Conservation (phyloP, 2,329 filamentous ascomycete genomes). For the Xylariaceae sp. region DNA sequence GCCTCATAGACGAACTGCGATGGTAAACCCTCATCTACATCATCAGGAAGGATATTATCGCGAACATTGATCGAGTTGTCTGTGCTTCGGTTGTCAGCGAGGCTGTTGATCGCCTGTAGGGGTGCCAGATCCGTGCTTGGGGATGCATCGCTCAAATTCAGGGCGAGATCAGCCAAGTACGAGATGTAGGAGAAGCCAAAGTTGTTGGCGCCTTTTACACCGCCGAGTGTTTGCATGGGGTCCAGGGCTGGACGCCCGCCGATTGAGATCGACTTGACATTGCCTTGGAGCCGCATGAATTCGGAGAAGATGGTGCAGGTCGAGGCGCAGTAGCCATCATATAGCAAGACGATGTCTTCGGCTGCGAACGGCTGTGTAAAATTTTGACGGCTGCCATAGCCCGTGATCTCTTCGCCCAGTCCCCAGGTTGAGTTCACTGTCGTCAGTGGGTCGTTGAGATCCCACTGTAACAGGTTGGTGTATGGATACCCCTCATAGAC, state of each 20-base stretch:
- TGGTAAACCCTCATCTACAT: constrained; percentile 6
- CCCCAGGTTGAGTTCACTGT: constrained; percentile 3
- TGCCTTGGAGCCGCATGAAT: constrained; percentile 10
- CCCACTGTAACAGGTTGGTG: constrained; percentile 11
- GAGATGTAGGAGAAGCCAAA: constrained; percentile 6
- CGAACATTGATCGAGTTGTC: constrained; percentile 9
- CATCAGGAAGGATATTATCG: constrained; percentile 6
- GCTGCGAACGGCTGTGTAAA: constrained; percentile 11
- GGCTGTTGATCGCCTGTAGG: constrained; percentile 5
- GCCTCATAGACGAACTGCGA: constrained; percentile 11
- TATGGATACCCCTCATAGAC: constrained; percentile 4
- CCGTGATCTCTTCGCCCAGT: constrained; percentile 8
- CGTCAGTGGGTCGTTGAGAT: constrained; percentile 5
- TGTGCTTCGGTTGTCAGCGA: constrained; percentile 6
- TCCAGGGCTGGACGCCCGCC: constrained; percentile 7
- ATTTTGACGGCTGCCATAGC: constrained; percentile 9
- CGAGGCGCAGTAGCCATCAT: constrained; percentile 13
- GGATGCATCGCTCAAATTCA: constrained; percentile 1
- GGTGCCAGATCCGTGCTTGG: constrained; percentile 3
- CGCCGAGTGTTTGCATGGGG: constrained; percentile 8
- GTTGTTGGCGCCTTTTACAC: constrained; percentile 8
- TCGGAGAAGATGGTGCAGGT: constrained; percentile 12
- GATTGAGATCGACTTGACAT: constrained; percentile 11
- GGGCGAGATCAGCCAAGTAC: constrained; percentile 4
- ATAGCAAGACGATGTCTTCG: constrained; percentile 11